Conservation (phyloP, 1,284 basidiomycete species). For the Rhodotorula sp. region DNA sequence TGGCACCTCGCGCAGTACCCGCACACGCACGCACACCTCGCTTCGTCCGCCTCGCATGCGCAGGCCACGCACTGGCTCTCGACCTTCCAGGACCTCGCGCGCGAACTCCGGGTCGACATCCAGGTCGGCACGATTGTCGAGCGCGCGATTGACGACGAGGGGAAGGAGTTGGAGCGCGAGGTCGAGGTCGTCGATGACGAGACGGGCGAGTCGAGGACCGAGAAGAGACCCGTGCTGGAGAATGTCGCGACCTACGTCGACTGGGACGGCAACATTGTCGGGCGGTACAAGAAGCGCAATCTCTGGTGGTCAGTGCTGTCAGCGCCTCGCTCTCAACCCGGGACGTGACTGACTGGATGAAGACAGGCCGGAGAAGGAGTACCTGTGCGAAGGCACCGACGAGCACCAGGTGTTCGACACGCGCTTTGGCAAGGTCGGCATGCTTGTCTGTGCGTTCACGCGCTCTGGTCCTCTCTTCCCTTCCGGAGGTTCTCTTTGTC, state of each 20-base stretch:
- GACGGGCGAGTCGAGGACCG: conserved; percentile 16
- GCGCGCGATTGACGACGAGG: conserved; percentile 16
- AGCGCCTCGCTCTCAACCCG: too few relatives aligned
- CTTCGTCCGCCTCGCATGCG: neutral
- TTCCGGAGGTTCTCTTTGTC: too few relatives aligned
- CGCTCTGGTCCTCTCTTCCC: neutral
- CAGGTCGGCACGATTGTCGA: conserved; percentile 41
- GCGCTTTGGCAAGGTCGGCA: conserved; percentile 33
- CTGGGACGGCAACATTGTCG: conserved; percentile 34
- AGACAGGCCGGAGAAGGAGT: conserved; percentile 43
- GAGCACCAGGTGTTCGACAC: conserved; percentile 44
- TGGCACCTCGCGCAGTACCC: conserved; percentile 31
- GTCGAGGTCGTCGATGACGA: conserved; percentile 16
- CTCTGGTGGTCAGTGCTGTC: conserved; percentile 37
- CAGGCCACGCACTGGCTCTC: conserved; percentile 24
- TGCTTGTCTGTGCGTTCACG: conserved; percentile 38
- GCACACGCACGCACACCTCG: conserved; percentile 22
- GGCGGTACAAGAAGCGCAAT: conserved; percentile 42
- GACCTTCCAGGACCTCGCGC: conserved; percentile 38
- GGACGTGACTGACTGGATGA: too few relatives aligned
- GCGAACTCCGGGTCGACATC: conserved; percentile 28
- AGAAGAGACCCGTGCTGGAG: conserved; percentile 12
- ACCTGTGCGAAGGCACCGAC: conserved; percentile 37
- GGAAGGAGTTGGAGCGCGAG: neutral
- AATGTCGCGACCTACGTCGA: conserved; percentile 43